Evolutionary conservation across 495 filamentous ascomycete species (phyloP).

Genomic region (Tuber melanosporum): DNA sequence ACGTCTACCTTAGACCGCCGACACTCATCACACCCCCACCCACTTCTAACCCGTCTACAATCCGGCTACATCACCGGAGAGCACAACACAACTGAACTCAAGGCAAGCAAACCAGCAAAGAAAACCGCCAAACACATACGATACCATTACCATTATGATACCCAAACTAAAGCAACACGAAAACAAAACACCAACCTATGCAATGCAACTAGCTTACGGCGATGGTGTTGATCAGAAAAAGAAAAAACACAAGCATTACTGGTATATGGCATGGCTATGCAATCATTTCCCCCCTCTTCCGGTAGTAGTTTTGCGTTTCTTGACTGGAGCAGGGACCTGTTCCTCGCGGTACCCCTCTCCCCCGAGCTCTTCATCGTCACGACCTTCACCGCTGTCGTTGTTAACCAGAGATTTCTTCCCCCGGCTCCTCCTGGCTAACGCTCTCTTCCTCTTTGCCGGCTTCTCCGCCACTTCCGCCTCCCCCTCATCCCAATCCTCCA

Average conservation of each 20-base stretch:
- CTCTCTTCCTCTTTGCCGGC: slow-evolving; percentile 24
- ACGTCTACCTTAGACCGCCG: not conserved
- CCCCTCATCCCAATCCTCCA: slow-evolving; percentile 5
- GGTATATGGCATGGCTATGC: not conserved
- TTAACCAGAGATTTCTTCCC: slow-evolving; percentile 7
- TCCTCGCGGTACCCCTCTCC: slow-evolving; percentile 38
- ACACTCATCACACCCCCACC: not conserved
- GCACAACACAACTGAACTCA: not conserved
- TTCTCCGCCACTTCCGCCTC: slow-evolving; percentile 15
- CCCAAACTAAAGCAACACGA: not conserved
- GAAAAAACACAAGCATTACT: not conserved
- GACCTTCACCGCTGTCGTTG: not conserved
- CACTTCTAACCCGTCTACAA: not conserved
- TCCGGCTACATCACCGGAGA: not conserved
- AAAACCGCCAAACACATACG: not conserved
- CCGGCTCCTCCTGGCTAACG: slow-evolving; percentile 10
- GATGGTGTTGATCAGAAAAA: not conserved
- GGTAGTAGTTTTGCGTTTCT: slow-evolving; percentile 39
- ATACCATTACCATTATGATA: not conserved
- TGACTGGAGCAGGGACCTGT: slow-evolving; percentile 47
- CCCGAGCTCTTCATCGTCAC: not conserved
- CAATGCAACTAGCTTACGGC: not conserved
- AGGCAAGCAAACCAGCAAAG: not conserved
- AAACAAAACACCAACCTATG: not conserved
- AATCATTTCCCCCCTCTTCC: not conserved